Percentiles rank a stretch among this genome's conserved stretches.
Conservation (phyloP, 768 basidiomycete species). For the Kwoniella sp. region DNA sequence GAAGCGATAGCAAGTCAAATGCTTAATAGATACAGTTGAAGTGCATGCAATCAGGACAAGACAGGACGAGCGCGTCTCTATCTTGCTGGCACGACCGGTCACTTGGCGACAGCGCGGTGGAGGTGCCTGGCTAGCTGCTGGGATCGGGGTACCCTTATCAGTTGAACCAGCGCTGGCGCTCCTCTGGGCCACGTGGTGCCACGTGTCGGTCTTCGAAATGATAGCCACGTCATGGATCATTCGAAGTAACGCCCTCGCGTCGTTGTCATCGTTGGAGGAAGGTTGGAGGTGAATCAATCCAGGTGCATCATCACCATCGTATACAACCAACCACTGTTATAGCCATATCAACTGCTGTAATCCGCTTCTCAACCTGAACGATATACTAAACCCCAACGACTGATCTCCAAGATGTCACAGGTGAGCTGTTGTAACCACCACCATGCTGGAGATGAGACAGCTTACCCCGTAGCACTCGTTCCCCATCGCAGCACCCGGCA, state of each 20-base stretch:
- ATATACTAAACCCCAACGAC: no score
- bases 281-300: not conserved
- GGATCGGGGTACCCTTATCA: no score
- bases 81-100: not conserved
- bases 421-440: constrained; percentile 7
- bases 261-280: constrained; percentile 2
- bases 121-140: not conserved
- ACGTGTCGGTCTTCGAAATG: not conserved
- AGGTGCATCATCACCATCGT: constrained; percentile 1
- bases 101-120: not conserved
- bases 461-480: no score
- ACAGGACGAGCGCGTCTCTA: not conserved
- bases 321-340: no score
- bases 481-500: constrained; percentile 14
- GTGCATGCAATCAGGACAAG: no score
- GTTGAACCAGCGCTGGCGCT: no score
- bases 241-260: constrained; percentile 13
- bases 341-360: no score
- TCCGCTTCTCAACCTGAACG: constrained; percentile 1
- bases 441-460: no score
- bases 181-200: no score
- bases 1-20: no score
- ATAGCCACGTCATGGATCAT: constrained; percentile 14
- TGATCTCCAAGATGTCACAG: constrained; percentile 13
- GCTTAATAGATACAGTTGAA: no score